Percentiles rank a stretch among this genome's conserved stretches.
These are phyloP conservation scores for Pythium plurisporium DNA, from an alignment of 352 stramenopile species.

Conservation along the genomic window DNA sequence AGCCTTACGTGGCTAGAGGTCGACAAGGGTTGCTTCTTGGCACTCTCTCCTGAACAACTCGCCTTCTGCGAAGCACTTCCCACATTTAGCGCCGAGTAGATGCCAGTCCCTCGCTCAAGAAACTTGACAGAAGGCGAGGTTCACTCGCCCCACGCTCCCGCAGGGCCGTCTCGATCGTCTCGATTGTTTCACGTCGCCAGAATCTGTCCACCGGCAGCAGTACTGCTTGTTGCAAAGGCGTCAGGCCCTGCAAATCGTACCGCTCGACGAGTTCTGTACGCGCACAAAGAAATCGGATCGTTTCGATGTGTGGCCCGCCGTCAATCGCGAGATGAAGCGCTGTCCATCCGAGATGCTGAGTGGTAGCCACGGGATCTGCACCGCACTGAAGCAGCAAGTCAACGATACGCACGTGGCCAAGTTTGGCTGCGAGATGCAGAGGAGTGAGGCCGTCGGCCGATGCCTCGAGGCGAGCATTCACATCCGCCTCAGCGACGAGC, in stretches of 20 bases:
- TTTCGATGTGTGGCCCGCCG: slow-evolving; percentile 5
- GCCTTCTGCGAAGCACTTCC: slow-evolving; percentile 33
- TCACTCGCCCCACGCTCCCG: background rate
- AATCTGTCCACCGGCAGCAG: slow-evolving; percentile 6
- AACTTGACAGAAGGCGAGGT: background rate
- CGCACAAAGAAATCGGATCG: slow-evolving; percentile 16
- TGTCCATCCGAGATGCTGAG: slow-evolving; percentile 18
- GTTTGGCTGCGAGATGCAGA: slow-evolving; percentile 26
- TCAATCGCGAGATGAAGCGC: slow-evolving; percentile 32
- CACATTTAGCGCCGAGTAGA: slow-evolving; percentile 38
- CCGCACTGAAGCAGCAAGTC: slow-evolving; percentile 38
- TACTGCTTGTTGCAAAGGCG: slow-evolving; percentile 25
- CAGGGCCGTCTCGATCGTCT: slow-evolving; percentile 23
- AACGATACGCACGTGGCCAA: slow-evolving; percentile 22
- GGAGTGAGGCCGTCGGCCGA: slow-evolving; percentile 28
- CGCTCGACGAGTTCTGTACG: slow-evolving; percentile 10
- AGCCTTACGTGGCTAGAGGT: slow-evolving; percentile 34
- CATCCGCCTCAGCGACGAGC: slow-evolving; percentile 24
- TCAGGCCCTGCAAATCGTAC: slow-evolving; percentile 24
- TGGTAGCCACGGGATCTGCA: slow-evolving; percentile 22
- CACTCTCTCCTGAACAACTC: slow-evolving; percentile 26
- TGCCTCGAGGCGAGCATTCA: slow-evolving; percentile 22
- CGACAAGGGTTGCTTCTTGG: slow-evolving; percentile 52
- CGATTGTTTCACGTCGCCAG: slow-evolving; percentile 20
- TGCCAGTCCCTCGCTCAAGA: background rate